phyloP scores from a whole-genome alignment of 1,139 yeast species.

The Protomyces lactucae-debilis region DNA sequence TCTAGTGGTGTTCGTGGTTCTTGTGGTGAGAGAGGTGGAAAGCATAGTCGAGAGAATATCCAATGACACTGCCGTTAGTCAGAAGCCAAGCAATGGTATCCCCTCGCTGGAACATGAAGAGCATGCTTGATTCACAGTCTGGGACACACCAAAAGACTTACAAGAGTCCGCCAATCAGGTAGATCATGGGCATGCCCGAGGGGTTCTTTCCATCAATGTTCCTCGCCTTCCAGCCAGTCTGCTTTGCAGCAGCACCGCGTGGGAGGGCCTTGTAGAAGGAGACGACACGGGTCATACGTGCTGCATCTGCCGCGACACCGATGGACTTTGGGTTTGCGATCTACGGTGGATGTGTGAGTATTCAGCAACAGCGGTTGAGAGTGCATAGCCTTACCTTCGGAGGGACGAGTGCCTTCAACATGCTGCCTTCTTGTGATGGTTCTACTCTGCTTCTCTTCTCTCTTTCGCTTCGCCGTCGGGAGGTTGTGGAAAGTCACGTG shows the following conservation, averaged over 20 bases:
- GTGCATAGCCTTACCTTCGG: slow-evolving; percentile 5
- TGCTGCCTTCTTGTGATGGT: background rate
- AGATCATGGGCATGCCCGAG: slow-evolving; percentile 59
- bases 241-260: slow-evolving; percentile 73
- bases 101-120: no score
- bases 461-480: background rate
- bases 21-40: slow-evolving; percentile 27
- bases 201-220: slow-evolving; percentile 65
- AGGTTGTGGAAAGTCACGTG: background rate
- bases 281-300: slow-evolving; percentile 93
- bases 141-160: background rate
- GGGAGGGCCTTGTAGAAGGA: slow-evolving; percentile 94
- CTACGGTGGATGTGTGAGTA: slow-evolving; percentile 2
- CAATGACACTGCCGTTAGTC: slow-evolving; percentile 5
- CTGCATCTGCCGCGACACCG: slow-evolving; percentile 92
- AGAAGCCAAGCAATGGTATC: no score
- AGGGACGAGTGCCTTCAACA: slow-evolving; percentile 25
- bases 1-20: slow-evolving; percentile 23
- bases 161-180: slow-evolving; percentile 25
- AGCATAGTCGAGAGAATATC: slow-evolving; percentile 25
- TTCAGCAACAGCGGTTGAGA: background rate
- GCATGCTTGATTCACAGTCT: no score
- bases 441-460: background rate
- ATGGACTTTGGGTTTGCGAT: slow-evolving; percentile 53
- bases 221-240: slow-evolving; percentile 55